Conservation (phyloP, 768 basidiomycete genomes). For the Thelephora aurantiotincta region DNA sequence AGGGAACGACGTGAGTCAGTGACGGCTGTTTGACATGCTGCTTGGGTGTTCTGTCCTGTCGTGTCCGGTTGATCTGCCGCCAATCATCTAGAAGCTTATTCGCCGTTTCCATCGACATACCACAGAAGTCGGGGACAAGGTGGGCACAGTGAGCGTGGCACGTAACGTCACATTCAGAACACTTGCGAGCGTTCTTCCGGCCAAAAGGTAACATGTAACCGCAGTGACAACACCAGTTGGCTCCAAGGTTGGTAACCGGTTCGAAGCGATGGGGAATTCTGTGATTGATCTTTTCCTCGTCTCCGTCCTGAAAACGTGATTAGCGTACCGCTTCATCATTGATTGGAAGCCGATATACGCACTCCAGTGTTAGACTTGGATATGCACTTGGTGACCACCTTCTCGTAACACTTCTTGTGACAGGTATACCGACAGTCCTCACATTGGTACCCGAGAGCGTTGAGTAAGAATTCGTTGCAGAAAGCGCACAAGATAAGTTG, state of each 20-base stretch:
- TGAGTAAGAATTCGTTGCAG: slow-evolving; percentile 94
- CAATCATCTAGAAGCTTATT: slow-evolving; percentile 84
- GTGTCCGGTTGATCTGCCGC: slow-evolving; percentile 76
- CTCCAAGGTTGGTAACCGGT: slow-evolving; percentile 89
- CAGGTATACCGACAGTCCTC: slow-evolving; percentile 98
- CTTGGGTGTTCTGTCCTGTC: slow-evolving; percentile 29
- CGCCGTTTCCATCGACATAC: slow-evolving; percentile 99
- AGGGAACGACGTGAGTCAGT: background rate
- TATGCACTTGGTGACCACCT: slow-evolving; percentile 98
- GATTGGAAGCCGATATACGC: slow-evolving; percentile 18
- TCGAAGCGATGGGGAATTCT: slow-evolving; percentile 98
- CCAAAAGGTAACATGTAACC: slow-evolving; percentile 96
- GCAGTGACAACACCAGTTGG: slow-evolving; percentile 99
- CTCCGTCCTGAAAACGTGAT: slow-evolving; percentile 52
- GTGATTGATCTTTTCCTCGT: slow-evolving; percentile 98
- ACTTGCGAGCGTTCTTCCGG: slow-evolving; percentile 91
- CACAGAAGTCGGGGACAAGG: slow-evolving; percentile 97
- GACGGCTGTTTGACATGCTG: background rate
- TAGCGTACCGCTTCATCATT: slow-evolving; percentile 1
- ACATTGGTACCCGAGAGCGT: slow-evolving; percentile 96
- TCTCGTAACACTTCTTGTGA: slow-evolving; percentile 98
- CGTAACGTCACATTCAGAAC: slow-evolving; percentile 91
- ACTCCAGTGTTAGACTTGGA: slow-evolving; percentile 93
- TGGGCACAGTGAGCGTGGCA: slow-evolving; percentile 97
- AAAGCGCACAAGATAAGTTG: slow-evolving; percentile 97